These are phyloP conservation scores for Tetrapisispora phaffii DNA, from an alignment of 805 yeast genomes.

Conservation along the genomic window DNA sequence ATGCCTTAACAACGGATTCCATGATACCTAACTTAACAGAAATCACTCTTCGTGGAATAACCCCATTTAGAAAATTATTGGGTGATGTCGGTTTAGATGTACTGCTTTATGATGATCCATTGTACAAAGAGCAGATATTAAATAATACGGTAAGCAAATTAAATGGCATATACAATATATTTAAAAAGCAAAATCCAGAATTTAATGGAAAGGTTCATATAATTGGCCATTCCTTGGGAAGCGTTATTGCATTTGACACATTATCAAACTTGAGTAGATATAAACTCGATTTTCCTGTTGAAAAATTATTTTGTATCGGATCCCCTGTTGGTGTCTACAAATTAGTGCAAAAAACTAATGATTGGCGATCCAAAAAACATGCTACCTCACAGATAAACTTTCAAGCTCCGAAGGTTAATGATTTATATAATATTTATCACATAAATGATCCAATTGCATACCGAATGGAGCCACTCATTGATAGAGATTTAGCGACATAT, in stretches of 20 bases:
- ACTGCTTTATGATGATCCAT: slow-evolving; percentile 66
- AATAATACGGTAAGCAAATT: slow-evolving; percentile 52
- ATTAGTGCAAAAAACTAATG: slow-evolving; percentile 53
- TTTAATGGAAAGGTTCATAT: slow-evolving; percentile 76
- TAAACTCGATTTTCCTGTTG: slow-evolving; percentile 56
- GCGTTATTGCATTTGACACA: slow-evolving; percentile 74
- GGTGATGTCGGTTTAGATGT: slow-evolving; percentile 86
- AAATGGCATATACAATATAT: slow-evolving; percentile 51
- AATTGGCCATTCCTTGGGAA: slow-evolving; percentile 87
- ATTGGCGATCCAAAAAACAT: slow-evolving; percentile 35
- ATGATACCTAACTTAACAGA: slow-evolving; percentile 56
- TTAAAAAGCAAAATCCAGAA: slow-evolving; percentile 52
- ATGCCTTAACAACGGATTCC: slow-evolving; percentile 31
- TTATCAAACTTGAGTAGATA: slow-evolving; percentile 40
- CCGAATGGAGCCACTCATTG: slow-evolving; percentile 75
- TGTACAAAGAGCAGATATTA: slow-evolving; percentile 52
- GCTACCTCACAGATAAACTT: slow-evolving; percentile 2
- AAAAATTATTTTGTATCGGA: slow-evolving; percentile 71
- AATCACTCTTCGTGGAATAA: slow-evolving; percentile 68
- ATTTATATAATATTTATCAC: slow-evolving; percentile 75
- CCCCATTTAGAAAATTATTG: slow-evolving; percentile 62
- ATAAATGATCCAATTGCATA: slow-evolving; percentile 90
- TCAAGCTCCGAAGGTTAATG: slow-evolving; percentile 47
- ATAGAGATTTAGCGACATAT: slow-evolving; percentile 14
- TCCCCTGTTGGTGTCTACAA: slow-evolving; percentile 87